These are phyloP conservation scores for Imleria badia DNA, from an alignment of 768 basidiomycete species.

Conservation along the genomic window DNA sequence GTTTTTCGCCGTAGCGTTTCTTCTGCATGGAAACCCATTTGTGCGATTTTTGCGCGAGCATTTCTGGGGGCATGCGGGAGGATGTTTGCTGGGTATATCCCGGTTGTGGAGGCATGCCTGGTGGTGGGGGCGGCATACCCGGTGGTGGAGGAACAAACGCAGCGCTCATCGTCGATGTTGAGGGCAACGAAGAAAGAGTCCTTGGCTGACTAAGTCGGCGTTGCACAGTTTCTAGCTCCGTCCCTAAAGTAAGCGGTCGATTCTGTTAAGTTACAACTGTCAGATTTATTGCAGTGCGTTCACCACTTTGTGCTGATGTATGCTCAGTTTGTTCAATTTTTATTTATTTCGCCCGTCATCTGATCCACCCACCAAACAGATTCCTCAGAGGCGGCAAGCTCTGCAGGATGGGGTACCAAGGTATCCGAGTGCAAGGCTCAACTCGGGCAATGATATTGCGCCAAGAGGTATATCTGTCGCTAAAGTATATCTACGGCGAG, in stretches of 20 bases:
- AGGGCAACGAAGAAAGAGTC: slow-evolving; percentile 25
- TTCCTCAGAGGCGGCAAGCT: too few relatives aligned
- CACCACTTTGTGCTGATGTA: too few relatives aligned
- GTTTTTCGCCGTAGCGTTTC: slow-evolving; percentile 89
- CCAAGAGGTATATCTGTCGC: too few relatives aligned
- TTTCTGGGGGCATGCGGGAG: slow-evolving; percentile 57
- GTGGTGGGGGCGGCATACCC: slow-evolving; percentile 42
- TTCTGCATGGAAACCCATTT: slow-evolving; percentile 96
- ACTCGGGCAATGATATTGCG: too few relatives aligned
- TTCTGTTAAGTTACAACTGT: too few relatives aligned
- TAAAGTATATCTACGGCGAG: too few relatives aligned
- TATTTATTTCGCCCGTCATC: too few relatives aligned
- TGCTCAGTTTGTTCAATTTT: too few relatives aligned
- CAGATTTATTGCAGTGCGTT: too few relatives aligned
- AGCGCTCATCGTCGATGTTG: slow-evolving; percentile 34
- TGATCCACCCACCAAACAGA: too few relatives aligned
- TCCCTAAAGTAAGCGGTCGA: background rate
- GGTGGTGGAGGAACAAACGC: slow-evolving; percentile 39
- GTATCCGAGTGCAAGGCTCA: too few relatives aligned
- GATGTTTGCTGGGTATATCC: slow-evolving; percentile 33
- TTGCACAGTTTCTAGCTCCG: slow-evolving; percentile 24
- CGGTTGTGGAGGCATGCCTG: slow-evolving; percentile 41
- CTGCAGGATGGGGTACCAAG: too few relatives aligned
- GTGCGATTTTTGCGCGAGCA: slow-evolving; percentile 87
- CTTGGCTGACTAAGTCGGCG: slow-evolving; percentile 24